Conservation (phyloP, 768 basidiomycete genomes). For the Cystobasidiopsis lactophilus region DNA sequence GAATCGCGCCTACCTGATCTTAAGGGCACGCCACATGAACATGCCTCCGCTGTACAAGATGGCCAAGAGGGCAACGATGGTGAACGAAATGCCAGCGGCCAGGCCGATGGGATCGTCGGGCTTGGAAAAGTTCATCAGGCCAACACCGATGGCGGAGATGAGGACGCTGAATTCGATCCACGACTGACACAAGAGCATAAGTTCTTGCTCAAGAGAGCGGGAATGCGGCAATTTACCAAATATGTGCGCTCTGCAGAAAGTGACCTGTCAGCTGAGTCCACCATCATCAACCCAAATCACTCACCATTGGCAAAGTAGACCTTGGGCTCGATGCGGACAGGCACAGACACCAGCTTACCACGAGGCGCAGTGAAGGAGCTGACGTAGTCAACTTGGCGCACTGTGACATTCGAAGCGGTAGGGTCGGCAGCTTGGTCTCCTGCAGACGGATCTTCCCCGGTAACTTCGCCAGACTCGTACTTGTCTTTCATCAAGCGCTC, state of each 20-base stretch:
- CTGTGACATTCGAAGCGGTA: constrained; percentile 4
- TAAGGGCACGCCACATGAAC: constrained; percentile 51
- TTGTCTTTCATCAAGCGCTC: constrained; percentile 25
- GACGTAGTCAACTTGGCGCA: constrained; percentile 28
- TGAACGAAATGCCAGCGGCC: constrained; percentile 71
- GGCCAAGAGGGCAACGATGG: constrained; percentile 62
- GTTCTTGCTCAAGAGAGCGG: constrained; percentile 33
- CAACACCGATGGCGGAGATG: constrained; percentile 71
- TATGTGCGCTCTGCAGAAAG: background rate
- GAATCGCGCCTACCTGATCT: constrained; percentile 30
- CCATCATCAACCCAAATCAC: background rate
- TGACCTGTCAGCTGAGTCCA: background rate
- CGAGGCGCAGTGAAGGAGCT: constrained; percentile 52
- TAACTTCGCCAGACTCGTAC: constrained; percentile 16
- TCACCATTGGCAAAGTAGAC: constrained; percentile 57
- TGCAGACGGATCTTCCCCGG: constrained; percentile 17
- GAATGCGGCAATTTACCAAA: background rate
- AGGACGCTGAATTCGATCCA: constrained; percentile 76
- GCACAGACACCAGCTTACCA: constrained; percentile 77
- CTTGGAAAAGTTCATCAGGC: constrained; percentile 56
- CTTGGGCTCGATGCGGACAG: constrained; percentile 93
- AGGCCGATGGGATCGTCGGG: constrained; percentile 47
- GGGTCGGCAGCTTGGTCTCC: constrained; percentile 6
- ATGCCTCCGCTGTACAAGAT: constrained; percentile 68
- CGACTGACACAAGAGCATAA: too few species aligned